Evolutionary conservation across 768 basidiomycete genomes (phyloP).

Genomic region (Macrolepiota fuliginosa): DNA sequence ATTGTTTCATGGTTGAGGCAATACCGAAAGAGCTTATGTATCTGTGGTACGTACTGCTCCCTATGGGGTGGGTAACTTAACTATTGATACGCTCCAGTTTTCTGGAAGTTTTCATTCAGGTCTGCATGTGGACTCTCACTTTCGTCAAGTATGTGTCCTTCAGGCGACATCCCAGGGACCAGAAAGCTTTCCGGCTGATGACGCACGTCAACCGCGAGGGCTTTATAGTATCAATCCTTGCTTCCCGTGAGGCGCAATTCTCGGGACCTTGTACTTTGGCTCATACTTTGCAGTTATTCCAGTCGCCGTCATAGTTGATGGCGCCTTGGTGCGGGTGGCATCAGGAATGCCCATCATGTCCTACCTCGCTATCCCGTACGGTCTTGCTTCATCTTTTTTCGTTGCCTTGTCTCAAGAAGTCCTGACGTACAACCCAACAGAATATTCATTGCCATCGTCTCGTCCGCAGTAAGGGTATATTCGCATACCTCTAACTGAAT

Average conservation of each 20-base stretch:
- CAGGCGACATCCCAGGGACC: neutral
- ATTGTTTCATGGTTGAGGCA: neutral
- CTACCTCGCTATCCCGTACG: conserved; percentile 14
- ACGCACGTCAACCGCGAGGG: neutral
- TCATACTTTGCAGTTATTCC: neutral
- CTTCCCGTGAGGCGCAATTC: neutral
- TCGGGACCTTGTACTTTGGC: neutral
- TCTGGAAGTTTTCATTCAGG: neutral
- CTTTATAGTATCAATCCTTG: neutral
- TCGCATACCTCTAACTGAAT: neutral
- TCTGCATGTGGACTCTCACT: neutral
- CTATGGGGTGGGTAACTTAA: neutral
- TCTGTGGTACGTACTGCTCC: neutral
- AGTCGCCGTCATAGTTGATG: neutral
- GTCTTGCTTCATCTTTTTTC: neutral
- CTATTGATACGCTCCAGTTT: neutral
- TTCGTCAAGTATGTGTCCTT: neutral
- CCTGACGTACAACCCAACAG: neutral
- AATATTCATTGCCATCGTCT: neutral
- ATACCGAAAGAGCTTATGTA: neutral
- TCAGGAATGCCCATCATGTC: neutral
- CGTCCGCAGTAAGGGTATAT: conserved; percentile 12
- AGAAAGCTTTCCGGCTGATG: neutral
- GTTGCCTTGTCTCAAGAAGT: neutral
- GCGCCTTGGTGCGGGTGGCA: neutral